Percentiles rank a stretch among this genome's conserved stretches.
phyloP scores from a whole-genome alignment of 2,329 filamentous ascomycete genomes.

The Aaosphaeria pasadenensis region DNA sequence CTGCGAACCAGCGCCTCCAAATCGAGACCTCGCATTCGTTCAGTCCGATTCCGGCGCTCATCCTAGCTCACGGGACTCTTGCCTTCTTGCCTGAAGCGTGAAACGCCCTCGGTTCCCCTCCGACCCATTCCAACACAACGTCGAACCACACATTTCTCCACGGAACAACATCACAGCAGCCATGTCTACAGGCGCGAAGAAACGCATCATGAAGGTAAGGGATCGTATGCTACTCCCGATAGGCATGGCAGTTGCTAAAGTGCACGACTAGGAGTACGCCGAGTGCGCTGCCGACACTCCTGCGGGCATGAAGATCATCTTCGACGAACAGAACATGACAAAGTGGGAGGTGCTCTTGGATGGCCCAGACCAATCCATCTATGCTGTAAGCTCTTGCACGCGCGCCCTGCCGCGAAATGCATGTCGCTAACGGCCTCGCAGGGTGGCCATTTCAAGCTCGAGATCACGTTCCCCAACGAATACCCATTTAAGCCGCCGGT shows the following conservation, averaged over 20 bases:
- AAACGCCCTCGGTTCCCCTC: too few relatives aligned
- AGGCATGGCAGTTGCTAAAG: neutral
- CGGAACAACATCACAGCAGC: conserved; percentile 12
- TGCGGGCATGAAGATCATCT: conserved; percentile 39
- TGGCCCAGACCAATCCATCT: conserved; percentile 63
- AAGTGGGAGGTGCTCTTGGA: conserved; percentile 67
- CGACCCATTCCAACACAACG: neutral
- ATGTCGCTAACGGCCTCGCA: conserved; percentile 21
- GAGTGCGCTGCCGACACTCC: conserved; percentile 36
- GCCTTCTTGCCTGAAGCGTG: too few relatives aligned
- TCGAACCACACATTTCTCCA: neutral
- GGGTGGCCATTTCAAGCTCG: conserved; percentile 71
- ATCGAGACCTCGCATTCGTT: too few relatives aligned
- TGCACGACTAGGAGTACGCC: conserved; percentile 27
- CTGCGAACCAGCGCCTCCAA: neutral
- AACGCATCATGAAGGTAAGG: conserved; percentile 45
- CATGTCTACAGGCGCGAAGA: conserved; percentile 40
- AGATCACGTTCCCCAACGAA: conserved; percentile 69
- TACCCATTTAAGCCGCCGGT: conserved; percentile 89
- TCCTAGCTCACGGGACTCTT: too few relatives aligned
- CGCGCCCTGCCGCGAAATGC: neutral
- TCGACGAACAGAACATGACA: conserved; percentile 63
- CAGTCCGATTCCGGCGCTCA: too few relatives aligned
- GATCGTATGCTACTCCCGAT: neutral
- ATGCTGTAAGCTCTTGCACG: conserved; percentile 50